Evolutionary conservation across 2,329 filamentous ascomycete genomes (phyloP).

Genomic region (Hypoxylon sp.): DNA sequence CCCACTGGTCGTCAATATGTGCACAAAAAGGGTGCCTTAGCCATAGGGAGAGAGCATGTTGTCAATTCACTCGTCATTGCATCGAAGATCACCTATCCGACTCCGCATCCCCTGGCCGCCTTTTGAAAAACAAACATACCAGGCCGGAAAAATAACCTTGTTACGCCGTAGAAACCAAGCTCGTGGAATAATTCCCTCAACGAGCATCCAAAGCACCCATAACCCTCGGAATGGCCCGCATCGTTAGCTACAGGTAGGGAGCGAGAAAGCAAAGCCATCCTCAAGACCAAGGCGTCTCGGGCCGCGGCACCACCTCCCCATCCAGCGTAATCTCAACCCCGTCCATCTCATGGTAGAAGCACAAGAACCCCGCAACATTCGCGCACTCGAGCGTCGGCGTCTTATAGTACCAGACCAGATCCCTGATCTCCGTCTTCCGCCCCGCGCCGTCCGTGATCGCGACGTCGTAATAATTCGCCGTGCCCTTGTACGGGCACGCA

Average conservation of each 20-base stretch:
- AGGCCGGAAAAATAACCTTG: neutral
- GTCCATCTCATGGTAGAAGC: constrained; percentile 75
- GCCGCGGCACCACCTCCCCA: constrained; percentile 56
- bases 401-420: constrained; percentile 73
- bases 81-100: neutral
- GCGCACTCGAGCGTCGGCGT: constrained; percentile 69
- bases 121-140: neutral
- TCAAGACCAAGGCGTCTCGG: constrained; percentile 47
- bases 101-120: neutral
- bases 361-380: constrained; percentile 66
- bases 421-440: constrained; percentile 48
- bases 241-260: too few relatives aligned
- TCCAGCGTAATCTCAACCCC: constrained; percentile 70
- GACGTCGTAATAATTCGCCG: constrained; percentile 72
- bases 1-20: constrained; percentile 7
- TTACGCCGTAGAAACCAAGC: neutral
- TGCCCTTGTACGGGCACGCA: constrained; percentile 75
- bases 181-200: neutral
- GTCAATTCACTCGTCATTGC: neutral
- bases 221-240: neutral
- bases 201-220: too few relatives aligned
- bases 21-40: neutral
- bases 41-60: neutral
- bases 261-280: neutral
- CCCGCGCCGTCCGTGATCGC: constrained; percentile 59